These are phyloP conservation scores for Evansstolkia leycettana DNA, from an alignment of 495 filamentous ascomycete genomes.

Conservation along the genomic window DNA sequence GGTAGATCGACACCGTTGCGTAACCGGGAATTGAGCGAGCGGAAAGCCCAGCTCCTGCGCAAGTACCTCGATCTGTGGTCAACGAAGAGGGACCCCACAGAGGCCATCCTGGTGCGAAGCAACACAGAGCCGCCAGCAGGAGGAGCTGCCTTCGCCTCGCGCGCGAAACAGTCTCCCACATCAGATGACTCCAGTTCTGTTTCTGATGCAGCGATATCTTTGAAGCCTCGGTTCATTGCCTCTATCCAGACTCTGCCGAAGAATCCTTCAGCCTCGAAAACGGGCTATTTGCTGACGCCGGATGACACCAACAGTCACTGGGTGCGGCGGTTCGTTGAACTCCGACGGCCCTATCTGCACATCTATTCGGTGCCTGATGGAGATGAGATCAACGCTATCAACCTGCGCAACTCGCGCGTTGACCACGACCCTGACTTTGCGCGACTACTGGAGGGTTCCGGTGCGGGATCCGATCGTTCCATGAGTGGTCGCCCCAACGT, in stretches of 20 bases:
- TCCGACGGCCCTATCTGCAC: constrained; percentile 85
- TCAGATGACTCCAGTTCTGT: constrained; percentile 13
- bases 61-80: constrained; percentile 72
- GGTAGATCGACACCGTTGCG: constrained; percentile 28
- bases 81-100: constrained; percentile 58
- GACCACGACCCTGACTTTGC: constrained; percentile 83
- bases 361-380: constrained; percentile 72
- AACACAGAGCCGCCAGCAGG: constrained; percentile 66
- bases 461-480: constrained; percentile 20
- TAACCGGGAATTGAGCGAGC: constrained; percentile 37
- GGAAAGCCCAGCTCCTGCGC: constrained; percentile 46
- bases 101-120: constrained; percentile 58
- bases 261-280: constrained; percentile 63
- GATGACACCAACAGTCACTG: constrained; percentile 59
- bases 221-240: constrained; percentile 48
- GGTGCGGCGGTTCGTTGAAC: constrained; percentile 85
- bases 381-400: constrained; percentile 82
- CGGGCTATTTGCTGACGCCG: constrained; percentile 73
- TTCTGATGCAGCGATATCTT: constrained; percentile 15
- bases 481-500: constrained; percentile 52
- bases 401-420: constrained; percentile 69
- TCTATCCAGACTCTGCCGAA: constrained; percentile 61
- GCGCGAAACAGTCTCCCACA: constrained; percentile 11
- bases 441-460: constrained; percentile 49
- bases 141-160: constrained; percentile 39